phyloP scores from a whole-genome alignment of 805 yeast genomes.

The Ogataea parapolymorpha region DNA sequence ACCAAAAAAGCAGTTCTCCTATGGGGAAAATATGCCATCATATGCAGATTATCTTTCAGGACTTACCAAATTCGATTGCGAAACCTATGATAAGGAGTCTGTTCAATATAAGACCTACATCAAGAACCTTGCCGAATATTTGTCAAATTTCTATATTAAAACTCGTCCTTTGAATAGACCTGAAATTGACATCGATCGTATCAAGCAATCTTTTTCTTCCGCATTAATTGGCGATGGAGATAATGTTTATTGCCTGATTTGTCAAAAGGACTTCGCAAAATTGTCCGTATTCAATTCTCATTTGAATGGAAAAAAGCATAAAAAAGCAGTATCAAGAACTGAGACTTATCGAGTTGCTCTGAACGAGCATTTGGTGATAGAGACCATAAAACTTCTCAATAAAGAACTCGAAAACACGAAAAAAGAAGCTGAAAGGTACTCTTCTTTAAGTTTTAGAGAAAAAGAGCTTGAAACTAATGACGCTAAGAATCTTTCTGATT shows the following conservation, averaged over 20 bases:
- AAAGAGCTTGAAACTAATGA: slow-evolving; percentile 51
- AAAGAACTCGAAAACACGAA: slow-evolving; percentile 48
- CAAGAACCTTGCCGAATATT: slow-evolving; percentile 43
- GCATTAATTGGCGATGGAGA: slow-evolving; percentile 18
- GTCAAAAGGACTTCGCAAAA: slow-evolving; percentile 63
- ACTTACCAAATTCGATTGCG: slow-evolving; percentile 15
- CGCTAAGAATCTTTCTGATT: slow-evolving; percentile 30
- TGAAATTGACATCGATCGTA: slow-evolving; percentile 33
- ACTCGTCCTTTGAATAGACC: slow-evolving; percentile 42
- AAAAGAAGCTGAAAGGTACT: slow-evolving; percentile 59
- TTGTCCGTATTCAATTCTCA: slow-evolving; percentile 66
- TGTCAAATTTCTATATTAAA: slow-evolving; percentile 44
- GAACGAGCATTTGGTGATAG: slow-evolving; percentile 31
- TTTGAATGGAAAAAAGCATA: slow-evolving; percentile 71
- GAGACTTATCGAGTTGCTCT: slow-evolving; percentile 5
- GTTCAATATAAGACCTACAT: slow-evolving; percentile 45
- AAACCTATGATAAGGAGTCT: slow-evolving; percentile 28
- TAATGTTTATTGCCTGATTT: slow-evolving; percentile 53
- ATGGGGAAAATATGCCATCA: slow-evolving; percentile 14
- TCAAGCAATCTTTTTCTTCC: slow-evolving; percentile 20
- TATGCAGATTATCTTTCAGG: slow-evolving; percentile 17
- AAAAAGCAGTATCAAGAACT: slow-evolving; percentile 40
- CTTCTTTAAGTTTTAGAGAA: slow-evolving; percentile 70
- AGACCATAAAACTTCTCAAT: slow-evolving; percentile 32
- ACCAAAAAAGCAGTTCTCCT: slow-evolving; percentile 20